These are phyloP conservation scores for Gymnopilus dilepis DNA, from an alignment of 768 basidiomycete genomes.

Conservation along the genomic window DNA sequence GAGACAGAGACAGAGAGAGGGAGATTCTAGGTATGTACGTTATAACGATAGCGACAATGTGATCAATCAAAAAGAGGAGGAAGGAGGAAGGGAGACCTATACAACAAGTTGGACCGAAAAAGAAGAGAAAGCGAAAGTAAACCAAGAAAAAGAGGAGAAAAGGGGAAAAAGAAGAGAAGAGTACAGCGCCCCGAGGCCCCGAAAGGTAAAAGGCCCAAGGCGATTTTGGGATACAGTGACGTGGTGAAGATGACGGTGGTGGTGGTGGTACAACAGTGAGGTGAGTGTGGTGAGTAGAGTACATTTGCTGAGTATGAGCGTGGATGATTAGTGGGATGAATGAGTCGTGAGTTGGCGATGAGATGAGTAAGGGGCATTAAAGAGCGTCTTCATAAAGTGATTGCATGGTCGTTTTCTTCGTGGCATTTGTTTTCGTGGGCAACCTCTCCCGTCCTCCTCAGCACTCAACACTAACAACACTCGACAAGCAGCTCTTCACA, in stretches of 20 bases:
- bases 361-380: neutral
- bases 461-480: conserved; percentile 52
- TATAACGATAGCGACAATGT: conserved; percentile 3
- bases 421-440: neutral
- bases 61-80: neutral
- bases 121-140: neutral
- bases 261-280: too few relatives aligned
- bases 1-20: neutral
- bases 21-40: neutral
- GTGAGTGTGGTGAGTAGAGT: too few relatives aligned
- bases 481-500: conserved; percentile 58
- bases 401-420: neutral
- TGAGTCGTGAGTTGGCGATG: neutral
- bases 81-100: neutral
- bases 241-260: too few relatives aligned
- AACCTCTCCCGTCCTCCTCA: neutral
- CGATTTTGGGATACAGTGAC: too few relatives aligned
- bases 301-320: too few relatives aligned
- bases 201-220: too few relatives aligned
- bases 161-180: too few relatives aligned
- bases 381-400: neutral
- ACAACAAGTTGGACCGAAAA: neutral
- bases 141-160: neutral
- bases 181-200: too few relatives aligned
- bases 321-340: neutral